Conservation (phyloP, 768 basidiomycete genomes). For the Coprinellus aureogranulatus region DNA sequence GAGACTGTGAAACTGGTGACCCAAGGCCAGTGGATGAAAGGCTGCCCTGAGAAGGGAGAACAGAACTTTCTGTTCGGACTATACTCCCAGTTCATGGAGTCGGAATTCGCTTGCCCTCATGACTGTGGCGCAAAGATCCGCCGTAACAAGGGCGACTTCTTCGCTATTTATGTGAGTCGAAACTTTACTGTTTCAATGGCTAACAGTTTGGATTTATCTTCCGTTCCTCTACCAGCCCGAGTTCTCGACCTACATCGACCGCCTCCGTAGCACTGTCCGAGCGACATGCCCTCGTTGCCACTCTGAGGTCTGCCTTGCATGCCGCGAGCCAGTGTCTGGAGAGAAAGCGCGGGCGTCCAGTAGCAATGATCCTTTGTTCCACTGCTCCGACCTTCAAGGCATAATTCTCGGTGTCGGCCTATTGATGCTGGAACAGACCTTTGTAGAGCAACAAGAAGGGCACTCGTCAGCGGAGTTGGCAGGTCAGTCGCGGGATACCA, state of each 20-base stretch:
- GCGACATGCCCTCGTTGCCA: conserved; percentile 63
- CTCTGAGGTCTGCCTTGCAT: conserved; percentile 68
- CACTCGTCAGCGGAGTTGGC: conserved; percentile 29
- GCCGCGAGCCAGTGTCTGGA: conserved; percentile 60
- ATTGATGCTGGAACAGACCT: conserved; percentile 77
- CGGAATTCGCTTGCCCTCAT: conserved; percentile 67
- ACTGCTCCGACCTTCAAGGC: conserved; percentile 88
- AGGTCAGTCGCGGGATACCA: conserved; percentile 30
- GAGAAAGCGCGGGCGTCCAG: conserved; percentile 41
- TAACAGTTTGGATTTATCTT: conserved; percentile 16
- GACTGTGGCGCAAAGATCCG: conserved; percentile 63
- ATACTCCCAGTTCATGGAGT: conserved; percentile 69
- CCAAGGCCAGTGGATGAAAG: conserved; percentile 96
- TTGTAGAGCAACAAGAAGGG: conserved; percentile 51
- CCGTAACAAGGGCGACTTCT: conserved; percentile 76
- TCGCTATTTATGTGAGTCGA: conserved; percentile 69
- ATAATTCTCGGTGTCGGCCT: conserved; percentile 89
- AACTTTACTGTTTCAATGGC: not conserved
- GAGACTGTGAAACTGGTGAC: conserved; percentile 64
- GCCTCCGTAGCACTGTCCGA: conserved; percentile 56
- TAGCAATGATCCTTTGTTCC: conserved; percentile 66
- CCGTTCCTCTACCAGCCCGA: conserved; percentile 48
- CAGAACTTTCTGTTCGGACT: conserved; percentile 85
- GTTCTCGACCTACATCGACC: conserved; percentile 67
- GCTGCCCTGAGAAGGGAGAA: conserved; percentile 91